Conservation (phyloP, 805 yeast species). For the Starmerella vitae region DNA sequence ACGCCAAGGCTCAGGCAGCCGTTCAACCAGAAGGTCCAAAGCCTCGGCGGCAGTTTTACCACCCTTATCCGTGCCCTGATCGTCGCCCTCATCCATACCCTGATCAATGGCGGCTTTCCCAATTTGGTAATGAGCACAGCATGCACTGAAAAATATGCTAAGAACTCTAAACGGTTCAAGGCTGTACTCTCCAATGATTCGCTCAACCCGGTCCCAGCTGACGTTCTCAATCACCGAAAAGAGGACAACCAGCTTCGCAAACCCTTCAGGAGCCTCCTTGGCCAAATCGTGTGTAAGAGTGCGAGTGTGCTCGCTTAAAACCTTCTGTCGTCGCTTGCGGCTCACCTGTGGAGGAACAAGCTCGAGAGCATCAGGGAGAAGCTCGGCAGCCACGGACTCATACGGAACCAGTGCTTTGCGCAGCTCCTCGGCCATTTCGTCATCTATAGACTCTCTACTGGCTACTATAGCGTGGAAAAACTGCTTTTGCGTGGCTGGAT, state of each 20-base stretch:
- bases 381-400: background rate
- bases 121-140: background rate
- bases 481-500: background rate
- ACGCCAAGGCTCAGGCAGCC: slow-evolving; percentile 4
- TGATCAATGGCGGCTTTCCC: background rate
- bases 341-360: slow-evolving; percentile 3
- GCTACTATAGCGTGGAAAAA: background rate
- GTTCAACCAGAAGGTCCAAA: background rate
- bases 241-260: slow-evolving; percentile 1
- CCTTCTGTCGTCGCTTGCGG: slow-evolving; percentile 11
- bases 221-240: background rate
- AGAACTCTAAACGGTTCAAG: slow-evolving; percentile 15
- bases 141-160: slow-evolving; percentile 1
- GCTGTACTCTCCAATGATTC: slow-evolving; percentile 6
- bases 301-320: slow-evolving; percentile 13
- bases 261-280: slow-evolving; percentile 6
- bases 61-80: background rate
- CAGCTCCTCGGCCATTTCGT: background rate
- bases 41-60: background rate
- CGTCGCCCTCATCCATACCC: background rate
- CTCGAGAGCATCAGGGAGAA: background rate
- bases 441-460: background rate
- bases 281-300: slow-evolving; percentile 11
- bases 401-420: slow-evolving; percentile 1
- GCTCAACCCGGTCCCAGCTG: slow-evolving; percentile 1